Evolutionary conservation across 2,329 filamentous ascomycete genomes (phyloP), one percentile per base, ranked within the genome.

Genomic region (Dactylella cylindrospora): DNA sequence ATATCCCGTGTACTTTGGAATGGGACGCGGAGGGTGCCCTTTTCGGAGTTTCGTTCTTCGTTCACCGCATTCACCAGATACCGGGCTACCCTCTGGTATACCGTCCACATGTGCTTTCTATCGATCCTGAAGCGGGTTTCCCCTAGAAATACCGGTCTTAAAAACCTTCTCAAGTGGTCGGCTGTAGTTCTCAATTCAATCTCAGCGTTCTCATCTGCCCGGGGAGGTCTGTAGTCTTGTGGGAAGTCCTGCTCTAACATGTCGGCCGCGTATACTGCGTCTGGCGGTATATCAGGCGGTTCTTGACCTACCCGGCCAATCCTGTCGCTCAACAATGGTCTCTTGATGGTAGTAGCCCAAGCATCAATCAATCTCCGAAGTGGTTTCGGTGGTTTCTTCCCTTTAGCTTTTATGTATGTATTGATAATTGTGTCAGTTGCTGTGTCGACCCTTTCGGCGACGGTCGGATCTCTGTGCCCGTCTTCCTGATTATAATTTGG

Each of bases 161-260:
- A 46, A 4, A 60, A 12, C 22, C 50, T 7, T n/a, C 41, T 31
- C 8, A 60, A 10, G 15, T 60, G 45, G 9, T 60, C 54, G 0
- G 54, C 54, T 33, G 54, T 60, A 3, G 25, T 15, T 20, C 46
- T n/a, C 1, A n/a, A n/a, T n/a, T 40, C 15, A 5, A 20, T 12
- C 5, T 29, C 38, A 5, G n/a, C 15, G 1, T 44, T 22, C 23
- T 33, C n/a, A 5, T 45, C 15, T 1, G 15, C 17, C 12, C 5
- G 1, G 6, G 39, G 12, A 33, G 50, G 8, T 15, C 26, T 15
- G 19, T 45, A 38, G 8, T 60, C 26, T 19, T 60, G 29, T 9
- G 20, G 13, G 13, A 51, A 60, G n/a, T 51, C 54, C 13, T 44
- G n/a, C 23, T 60, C 40, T 8, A 60, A 9, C 45, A 60, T 60